Conservation (phyloP, 345 rosid species). For the Gossypium mustelinum region DNA sequence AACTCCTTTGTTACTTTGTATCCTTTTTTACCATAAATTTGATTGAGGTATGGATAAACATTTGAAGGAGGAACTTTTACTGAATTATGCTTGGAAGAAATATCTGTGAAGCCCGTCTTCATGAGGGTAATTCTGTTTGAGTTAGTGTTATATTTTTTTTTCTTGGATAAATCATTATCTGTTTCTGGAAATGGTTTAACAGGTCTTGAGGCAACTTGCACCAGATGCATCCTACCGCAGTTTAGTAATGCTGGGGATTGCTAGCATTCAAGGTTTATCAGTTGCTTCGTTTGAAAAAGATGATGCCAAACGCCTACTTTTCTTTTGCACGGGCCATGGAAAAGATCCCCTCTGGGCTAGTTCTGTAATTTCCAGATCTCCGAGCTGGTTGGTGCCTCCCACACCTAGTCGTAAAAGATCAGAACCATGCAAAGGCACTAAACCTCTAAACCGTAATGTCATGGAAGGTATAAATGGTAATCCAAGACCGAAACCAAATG, state of each 20-base stretch:
- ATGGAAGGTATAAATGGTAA: conserved; percentile 52
- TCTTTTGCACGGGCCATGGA: conserved; percentile 53
- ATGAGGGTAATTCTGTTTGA: background rate
- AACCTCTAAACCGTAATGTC: conserved; percentile 28
- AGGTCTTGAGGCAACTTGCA: conserved; percentile 92
- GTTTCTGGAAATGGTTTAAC: conserved; percentile 24
- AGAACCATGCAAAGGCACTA: conserved; percentile 49
- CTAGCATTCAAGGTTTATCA: conserved; percentile 90
- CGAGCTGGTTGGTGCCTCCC: conserved; percentile 83
- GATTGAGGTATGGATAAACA: background rate
- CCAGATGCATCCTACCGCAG: conserved; percentile 84
- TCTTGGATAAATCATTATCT: background rate
- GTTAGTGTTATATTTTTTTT: background rate
- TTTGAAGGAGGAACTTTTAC: background rate
- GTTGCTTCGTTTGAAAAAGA: conserved; percentile 97
- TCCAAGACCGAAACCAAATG: conserved; percentile 42
- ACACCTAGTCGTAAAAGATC: conserved; percentile 68
- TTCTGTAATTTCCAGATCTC: conserved; percentile 39
- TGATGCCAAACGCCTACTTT: conserved; percentile 89
- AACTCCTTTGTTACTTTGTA: background rate
- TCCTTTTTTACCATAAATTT: background rate
- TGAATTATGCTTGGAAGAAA: background rate
- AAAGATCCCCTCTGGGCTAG: conserved; percentile 31
- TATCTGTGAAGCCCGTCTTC: background rate
- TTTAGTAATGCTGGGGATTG: conserved; percentile 88